Base-by-base conservation (phyloP, 2,329 filamentous ascomycete genomes). In the Ophiostoma himal-ulmi region DNA sequence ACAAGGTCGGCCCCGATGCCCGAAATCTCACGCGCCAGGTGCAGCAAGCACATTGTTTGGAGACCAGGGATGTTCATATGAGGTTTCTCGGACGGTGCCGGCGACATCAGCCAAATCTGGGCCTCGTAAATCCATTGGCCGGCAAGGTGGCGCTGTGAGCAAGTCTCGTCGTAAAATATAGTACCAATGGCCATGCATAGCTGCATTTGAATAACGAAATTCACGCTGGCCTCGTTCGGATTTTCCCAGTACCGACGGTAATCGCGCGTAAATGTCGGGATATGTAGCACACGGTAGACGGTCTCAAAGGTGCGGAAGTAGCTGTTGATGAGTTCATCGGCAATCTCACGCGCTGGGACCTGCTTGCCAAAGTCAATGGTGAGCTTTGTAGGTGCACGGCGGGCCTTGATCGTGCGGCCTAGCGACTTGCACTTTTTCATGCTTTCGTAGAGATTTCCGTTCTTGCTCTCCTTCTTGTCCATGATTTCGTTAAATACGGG, bases 221-320 rank as follows among this genome's bases (percentile, higher is more conserved):
- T 76, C 20, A 78, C 75, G 39, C 79, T 82, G 1, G 80, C 78
- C 0, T 77, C 77, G 26, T 77, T 74, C 0, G 81, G 80, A 20
- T 80, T 79, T 41, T 80, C 77, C 83, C 83, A 86, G 75, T 83
- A 84, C 2, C 76, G 74, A 11, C 81, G 79, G 73, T 88, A 89
- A 41, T 87, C 83, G 13, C 79, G 79, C 64, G 81, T 78, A 72
- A 90, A 89, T 0, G 82, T 83, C 0, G 87, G 86, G 0, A 85
- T 76, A 75, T 90, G 84, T 10, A 90, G 71, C 34, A 90, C 81
- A 2, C 88, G 78, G 72, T 85, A 82, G 20, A 85, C 82, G 0
- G 84, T 83, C 74, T 89, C 86, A 60, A 86, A 82, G 0, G 83
- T 84, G 67, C 84, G 79, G 22, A 90, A 77, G 77, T 88, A 88